Base-by-base conservation (phyloP, 305 asterid genomes). In the Nicotiana rustica region DNA sequence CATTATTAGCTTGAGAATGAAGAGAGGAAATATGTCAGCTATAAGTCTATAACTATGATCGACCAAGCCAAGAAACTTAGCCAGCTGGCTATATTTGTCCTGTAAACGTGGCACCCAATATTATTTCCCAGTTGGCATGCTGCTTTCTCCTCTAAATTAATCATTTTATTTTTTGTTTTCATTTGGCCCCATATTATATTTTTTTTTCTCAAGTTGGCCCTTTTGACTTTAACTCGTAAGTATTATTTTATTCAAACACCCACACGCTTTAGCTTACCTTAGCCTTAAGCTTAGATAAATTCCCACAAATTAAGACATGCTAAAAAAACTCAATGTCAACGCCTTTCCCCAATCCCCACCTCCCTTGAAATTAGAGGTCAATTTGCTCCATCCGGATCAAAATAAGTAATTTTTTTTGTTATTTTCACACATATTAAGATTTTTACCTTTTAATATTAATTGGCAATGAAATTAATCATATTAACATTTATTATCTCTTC, bases 31-130 rank as follows among this genome's bases (percentile, higher is more conserved):
- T 14, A 52, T 52, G 79, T 75, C 10, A 75, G 79, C 21, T 12
- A 71, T 47, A 44, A 18, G 35, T 70, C 61, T 71, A 21, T 0
- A 18, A 71, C 15, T 75, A 52, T 13, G 36, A 25, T 75, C 8
- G 7, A 52, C 17, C 38, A 52, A 75, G 17, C 79, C 15, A 75
- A 75, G 79, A 49, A 75, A 21, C 41, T 55, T 21, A 75, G 62
- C 79, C 29, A 52, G 44, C 79, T 25, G 65, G 79, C 9, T 25
- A 13, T 49, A 25, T 14, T 33, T 75, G 44, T 75, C 79, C 14
- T 6, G 79, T 52, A 25, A 75, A 75, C 79, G 79, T 75, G 79
- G 79, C 79, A 49, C 15, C 79, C 79, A 75, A 21, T 75, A 75
- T 75, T 49, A 75, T 75, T 75, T 25, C 65, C 79, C 47, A 73